Conservation (phyloP, 164 flowering plant species). For the Buxus sempervirens region DNA sequence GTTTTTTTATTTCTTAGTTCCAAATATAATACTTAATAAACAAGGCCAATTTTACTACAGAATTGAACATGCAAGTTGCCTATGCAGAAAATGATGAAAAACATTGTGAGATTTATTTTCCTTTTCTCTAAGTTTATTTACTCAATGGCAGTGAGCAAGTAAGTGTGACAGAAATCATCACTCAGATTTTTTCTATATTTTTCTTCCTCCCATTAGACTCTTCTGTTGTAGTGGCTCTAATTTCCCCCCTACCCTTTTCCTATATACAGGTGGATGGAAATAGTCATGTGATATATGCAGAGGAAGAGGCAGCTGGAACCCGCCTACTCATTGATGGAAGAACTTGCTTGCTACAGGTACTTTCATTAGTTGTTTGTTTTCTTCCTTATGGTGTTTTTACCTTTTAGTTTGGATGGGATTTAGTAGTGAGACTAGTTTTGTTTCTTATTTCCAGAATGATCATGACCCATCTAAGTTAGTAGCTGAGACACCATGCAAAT, state of each 20-base stretch:
- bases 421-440: constrained; percentile 9
- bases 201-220: neutral
- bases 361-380: constrained; percentile 5
- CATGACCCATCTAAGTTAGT: constrained; percentile 98
- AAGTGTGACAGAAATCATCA: neutral
- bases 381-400: neutral
- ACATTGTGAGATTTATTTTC: no score
- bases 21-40: neutral
- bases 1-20: neutral
- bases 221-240: neutral
- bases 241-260: neutral
- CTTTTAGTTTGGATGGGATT: constrained; percentile 3
- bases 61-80: neutral
- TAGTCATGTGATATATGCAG: constrained; percentile 97
- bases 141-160: neutral
- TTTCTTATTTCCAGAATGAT: constrained; percentile 66
- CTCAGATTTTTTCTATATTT: neutral
- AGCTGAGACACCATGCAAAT: constrained; percentile 99
- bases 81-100: neutral
- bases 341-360: constrained; percentile 97
- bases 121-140: no score
- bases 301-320: constrained; percentile 99
- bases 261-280: constrained; percentile 91
- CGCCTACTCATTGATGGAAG: constrained; percentile 99
- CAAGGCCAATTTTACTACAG: neutral